A percentile compares a stretch with the other conserved stretches of the same genome.
phyloP scores from a whole-genome alignment of 2,329 filamentous ascomycete genomes.

The Mollisiaceae sp. region DNA sequence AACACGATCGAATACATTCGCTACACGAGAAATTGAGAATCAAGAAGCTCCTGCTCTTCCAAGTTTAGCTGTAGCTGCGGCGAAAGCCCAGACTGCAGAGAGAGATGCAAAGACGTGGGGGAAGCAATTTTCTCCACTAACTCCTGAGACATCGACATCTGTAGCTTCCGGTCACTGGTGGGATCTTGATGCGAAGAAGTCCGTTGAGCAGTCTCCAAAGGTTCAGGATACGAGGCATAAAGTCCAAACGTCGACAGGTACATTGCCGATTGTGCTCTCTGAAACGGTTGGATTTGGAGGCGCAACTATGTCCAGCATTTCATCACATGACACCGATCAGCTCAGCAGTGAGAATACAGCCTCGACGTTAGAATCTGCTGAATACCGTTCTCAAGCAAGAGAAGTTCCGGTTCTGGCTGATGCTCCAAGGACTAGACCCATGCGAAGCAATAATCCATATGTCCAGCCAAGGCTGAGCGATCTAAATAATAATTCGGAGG shows the following conservation, averaged over 20 bases:
- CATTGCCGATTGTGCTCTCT: slow-evolving; percentile 36
- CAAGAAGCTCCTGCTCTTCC: slow-evolving; percentile 39
- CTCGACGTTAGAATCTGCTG: slow-evolving; percentile 13
- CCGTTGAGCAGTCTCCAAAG: slow-evolving; percentile 23
- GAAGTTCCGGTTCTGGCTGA: slow-evolving; percentile 27
- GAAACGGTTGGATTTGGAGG: slow-evolving; percentile 29
- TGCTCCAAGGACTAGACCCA: slow-evolving; percentile 21
- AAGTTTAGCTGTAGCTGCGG: slow-evolving; percentile 42
- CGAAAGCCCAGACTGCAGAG: slow-evolving; percentile 34
- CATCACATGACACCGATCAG: slow-evolving; percentile 18
- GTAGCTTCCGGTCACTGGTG: slow-evolving; percentile 47
- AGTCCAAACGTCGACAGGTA: slow-evolving; percentile 36
- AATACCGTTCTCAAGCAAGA: slow-evolving; percentile 19
- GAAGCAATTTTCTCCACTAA: slow-evolving; percentile 42
- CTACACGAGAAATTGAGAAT: slow-evolving; percentile 28
- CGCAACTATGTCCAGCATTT: slow-evolving; percentile 24
- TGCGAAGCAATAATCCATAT: slow-evolving; percentile 38
- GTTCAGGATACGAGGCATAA: slow-evolving; percentile 38
- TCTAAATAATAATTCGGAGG: slow-evolving; percentile 17
- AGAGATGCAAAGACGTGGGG: slow-evolving; percentile 40
- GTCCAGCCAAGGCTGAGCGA: slow-evolving; percentile 28
- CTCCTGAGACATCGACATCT: slow-evolving; percentile 38
- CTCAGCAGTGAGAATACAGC: slow-evolving; percentile 20
- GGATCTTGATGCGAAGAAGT: slow-evolving; percentile 37
- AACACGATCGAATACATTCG: slow-evolving; percentile 43